Base-by-base conservation (phyloP, 176 grass and related monocot species). In the Areca catechu region DNA sequence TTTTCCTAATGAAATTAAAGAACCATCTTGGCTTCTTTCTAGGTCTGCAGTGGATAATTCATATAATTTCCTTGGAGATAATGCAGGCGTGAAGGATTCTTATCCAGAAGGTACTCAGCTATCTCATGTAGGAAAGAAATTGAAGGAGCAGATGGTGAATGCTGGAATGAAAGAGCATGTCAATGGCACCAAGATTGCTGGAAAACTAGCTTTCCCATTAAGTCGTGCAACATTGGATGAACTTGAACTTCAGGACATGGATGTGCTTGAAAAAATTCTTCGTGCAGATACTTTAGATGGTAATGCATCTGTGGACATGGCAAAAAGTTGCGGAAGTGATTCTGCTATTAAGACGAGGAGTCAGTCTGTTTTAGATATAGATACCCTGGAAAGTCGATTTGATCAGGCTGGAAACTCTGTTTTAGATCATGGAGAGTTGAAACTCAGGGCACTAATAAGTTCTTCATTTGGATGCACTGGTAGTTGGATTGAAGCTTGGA, bases 261-360 rank as follows among this genome's bases (percentile, higher is more conserved):
- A 74, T 7, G 63, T 80, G 68, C 67, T 83, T 70, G 81, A 93
- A 64, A 92, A 74, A 72, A 81, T 74, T 56, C 75, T 89, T 5
- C 69, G 71, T 56, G 53, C 74, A 64, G 78, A 89, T 69, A 49
- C 77, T 69, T 70, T 65, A 16, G 63, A 78, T 63, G 57, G 71
- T 6, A 67, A 70, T 73, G 14, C 19, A 51, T 79, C 71, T 0
- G 22, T 70, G 15, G 74, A 78, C 64, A 85, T 16, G 57, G 67
- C 37, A 54, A 56, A 4, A 82, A 75, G 56, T 61, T 51, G 3
- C 82, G 69, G 58, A 79, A 50, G 34, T 63, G 58, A 59, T 70
- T 78, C 67, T 21, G 79, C 49, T 49, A 37, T 50, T 6, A 54
- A 4, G 53, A 54, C 27, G 14, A 54, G 3, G 25, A 54, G 17